Base-by-base conservation (phyloP, 2,329 filamentous ascomycete genomes). In the Colletotrichum navitas region DNA sequence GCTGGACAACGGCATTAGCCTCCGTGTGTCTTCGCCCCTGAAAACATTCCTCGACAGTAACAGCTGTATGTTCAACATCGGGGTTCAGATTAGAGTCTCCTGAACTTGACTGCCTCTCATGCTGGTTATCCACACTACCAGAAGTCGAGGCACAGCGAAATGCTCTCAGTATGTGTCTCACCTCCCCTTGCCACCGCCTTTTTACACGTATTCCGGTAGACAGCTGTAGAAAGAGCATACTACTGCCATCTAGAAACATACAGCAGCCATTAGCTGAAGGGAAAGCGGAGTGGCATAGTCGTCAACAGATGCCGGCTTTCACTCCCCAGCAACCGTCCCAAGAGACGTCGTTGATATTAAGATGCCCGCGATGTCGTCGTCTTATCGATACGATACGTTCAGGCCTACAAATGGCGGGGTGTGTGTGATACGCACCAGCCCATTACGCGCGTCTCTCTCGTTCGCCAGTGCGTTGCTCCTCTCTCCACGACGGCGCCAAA, bases 141-240 rank as follows among this genome's bases (percentile, higher is more conserved):
- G n/a, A 41, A 26, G 34, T 34, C 32, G 21, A 36, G 29, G 34
- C 8, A 5, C 29, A 36, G 24, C 8, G 12, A 56, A 14, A 7
- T 6, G 32, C 24, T 21, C 11, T 11, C 10, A 32, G 29, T 4
- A n/a, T 34, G 29, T 34, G 45, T 4, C 1, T 12, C 32, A 1
- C n/a, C 52, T 73, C 75, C 78, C 77, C 76, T 79, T 76, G 78
- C 71, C 73, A 76, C 73, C 63, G 72, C 74, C 75, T 74, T 74
- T 77, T 63, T 74, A n/a, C 43, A n/a, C 11, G 8, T n/a, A 72
- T 77, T 75, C 1, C 11, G 11, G 21, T 6, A 75, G 77, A 63
- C 7, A 8, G 39, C 45, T 54, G 39, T 36, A 41, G 26, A 51
- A 39, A 60, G n/a, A 39, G 24, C 36, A 8, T 5, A 56, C 41